Evolutionary conservation across 768 basidiomycete genomes (phyloP).

Genomic region (Crucibulum laeve): DNA sequence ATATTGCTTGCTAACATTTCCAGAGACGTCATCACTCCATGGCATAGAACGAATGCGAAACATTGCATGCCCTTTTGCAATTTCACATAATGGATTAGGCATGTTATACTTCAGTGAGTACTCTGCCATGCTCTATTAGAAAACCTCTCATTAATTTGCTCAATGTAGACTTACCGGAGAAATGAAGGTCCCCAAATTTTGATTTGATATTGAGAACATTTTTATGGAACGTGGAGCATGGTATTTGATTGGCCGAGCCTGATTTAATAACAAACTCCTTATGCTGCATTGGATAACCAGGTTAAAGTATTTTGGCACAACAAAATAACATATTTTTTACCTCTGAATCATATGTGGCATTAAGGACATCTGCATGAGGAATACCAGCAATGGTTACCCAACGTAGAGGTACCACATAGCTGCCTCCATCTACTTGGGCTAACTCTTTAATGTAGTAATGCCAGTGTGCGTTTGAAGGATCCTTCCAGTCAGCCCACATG

Average conservation of each 20-base stretch:
- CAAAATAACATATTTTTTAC: neutral
- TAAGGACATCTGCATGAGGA: constrained; percentile 6
- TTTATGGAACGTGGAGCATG: neutral
- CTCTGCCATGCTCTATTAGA: neutral
- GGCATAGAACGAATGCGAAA: constrained; percentile 11
- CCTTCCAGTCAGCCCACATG: constrained; percentile 23
- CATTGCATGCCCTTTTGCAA: constrained; percentile 6
- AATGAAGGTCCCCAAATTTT: neutral
- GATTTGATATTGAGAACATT: neutral
- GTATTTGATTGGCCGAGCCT: too few species aligned
- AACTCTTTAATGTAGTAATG: constrained; percentile 23
- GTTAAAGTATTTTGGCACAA: neutral
- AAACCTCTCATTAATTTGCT: neutral
- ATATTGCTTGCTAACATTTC: constrained; percentile 28
- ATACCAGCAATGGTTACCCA: constrained; percentile 13
- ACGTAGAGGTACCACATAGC: constrained; percentile 12
- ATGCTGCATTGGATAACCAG: too few species aligned
- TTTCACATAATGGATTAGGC: constrained; percentile 8
- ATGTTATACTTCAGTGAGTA: neutral
- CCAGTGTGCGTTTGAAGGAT: neutral
- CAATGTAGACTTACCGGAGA: neutral
- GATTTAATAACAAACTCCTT: too few species aligned
- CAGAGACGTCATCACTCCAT: constrained; percentile 28
- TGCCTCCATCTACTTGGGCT: constrained; percentile 8
- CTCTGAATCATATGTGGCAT: neutral